A percentile compares a stretch with the other conserved stretches of the same genome.
These are phyloP conservation scores for Eucalyptus cloeziana DNA, from an alignment of 345 rosid species.

Conservation along the genomic window DNA sequence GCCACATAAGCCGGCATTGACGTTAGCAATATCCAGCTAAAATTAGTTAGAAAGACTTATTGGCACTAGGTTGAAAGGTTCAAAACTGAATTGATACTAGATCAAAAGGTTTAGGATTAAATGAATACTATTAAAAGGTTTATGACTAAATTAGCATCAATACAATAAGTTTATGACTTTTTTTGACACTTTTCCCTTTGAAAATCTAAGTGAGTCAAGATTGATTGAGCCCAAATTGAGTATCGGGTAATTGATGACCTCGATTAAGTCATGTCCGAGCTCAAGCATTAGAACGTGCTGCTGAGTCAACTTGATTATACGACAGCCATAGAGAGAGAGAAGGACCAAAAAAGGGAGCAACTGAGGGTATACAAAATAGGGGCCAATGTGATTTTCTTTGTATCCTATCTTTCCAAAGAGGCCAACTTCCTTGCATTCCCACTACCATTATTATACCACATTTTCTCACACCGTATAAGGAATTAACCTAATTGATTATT, in stretches of 20 bases:
- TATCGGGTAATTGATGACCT: background rate
- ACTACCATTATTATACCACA: background rate
- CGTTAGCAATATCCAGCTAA: fast-evolving
- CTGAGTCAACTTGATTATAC: fast-evolving
- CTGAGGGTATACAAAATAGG: background rate
- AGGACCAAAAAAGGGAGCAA: background rate
- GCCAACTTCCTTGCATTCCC: fast-evolving
- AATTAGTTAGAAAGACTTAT: too few species aligned
- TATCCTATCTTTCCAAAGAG: background rate
- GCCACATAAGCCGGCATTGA: too few species aligned
- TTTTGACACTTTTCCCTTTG: too few species aligned
- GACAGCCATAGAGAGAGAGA: background rate
- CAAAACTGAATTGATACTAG: fast-evolving
- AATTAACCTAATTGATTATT: too few species aligned
- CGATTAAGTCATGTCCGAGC: background rate
- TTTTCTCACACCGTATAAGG: background rate
- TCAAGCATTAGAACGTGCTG: background rate
- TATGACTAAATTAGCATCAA: too few species aligned
- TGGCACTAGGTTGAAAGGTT: too few species aligned
- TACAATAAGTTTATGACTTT: fast-evolving
- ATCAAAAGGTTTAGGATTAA: too few species aligned
- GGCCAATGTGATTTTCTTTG: background rate
- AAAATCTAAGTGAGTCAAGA: background rate
- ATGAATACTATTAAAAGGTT: fast-evolving
- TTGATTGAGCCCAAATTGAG: background rate